phyloP scores from a whole-genome alignment of 2,329 filamentous ascomycete genomes.

The Trichothecium sympodiale region DNA sequence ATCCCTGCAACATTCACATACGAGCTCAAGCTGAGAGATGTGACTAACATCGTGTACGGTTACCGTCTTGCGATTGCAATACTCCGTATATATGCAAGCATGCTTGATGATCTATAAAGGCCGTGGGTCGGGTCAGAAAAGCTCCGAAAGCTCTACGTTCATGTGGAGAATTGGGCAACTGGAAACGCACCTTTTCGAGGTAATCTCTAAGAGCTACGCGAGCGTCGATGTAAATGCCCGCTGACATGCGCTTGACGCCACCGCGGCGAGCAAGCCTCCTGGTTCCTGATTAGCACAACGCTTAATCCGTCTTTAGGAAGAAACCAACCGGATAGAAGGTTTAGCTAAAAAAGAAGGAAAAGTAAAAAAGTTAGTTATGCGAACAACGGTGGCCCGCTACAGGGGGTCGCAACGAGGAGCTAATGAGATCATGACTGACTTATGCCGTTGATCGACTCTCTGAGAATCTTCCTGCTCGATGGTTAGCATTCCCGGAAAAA shows the following conservation, averaged over 20 bases:
- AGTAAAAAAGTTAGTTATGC: background rate
- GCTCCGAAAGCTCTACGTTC: background rate
- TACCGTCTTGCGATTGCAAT: constrained; percentile 48
- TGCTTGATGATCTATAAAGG: constrained; percentile 43
- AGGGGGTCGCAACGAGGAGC: too few relatives aligned
- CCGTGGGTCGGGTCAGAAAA: too few relatives aligned
- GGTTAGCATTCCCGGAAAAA: too few relatives aligned
- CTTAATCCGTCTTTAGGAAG: too few relatives aligned
- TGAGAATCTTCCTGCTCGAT: constrained; percentile 34
- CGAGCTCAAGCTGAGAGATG: too few relatives aligned
- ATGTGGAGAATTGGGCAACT: background rate
- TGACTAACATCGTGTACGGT: constrained; percentile 50
- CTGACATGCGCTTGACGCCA: constrained; percentile 65
- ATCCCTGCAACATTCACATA: background rate
- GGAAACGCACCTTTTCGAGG: constrained; percentile 32
- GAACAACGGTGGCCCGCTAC: too few relatives aligned
- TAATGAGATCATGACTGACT: constrained; percentile 30
- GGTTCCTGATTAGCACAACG: too few relatives aligned
- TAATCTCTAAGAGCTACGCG: constrained; percentile 38
- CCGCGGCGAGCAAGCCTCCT: constrained; percentile 65
- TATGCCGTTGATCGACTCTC: constrained; percentile 36
- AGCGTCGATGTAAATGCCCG: constrained; percentile 50
- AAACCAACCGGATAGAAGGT: constrained; percentile 37
- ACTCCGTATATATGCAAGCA: constrained; percentile 39
- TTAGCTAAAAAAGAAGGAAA: constrained; percentile 30